Percentiles rank a stretch among this genome's conserved stretches.
Conservation (phyloP, 1,284 basidiomycete species). For the Porodaedalea pini region DNA sequence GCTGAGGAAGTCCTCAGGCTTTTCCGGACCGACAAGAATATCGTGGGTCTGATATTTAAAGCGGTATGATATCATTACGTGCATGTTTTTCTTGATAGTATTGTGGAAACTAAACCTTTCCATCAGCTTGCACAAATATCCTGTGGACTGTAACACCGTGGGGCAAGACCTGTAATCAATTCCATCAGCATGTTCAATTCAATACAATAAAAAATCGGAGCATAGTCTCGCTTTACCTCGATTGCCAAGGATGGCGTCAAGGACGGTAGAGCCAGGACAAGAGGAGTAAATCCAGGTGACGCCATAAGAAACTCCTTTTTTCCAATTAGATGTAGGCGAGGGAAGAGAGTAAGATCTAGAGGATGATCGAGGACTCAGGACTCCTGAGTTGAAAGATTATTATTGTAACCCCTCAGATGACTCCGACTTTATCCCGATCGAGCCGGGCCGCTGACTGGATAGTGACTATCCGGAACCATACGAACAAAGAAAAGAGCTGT, state of each 20-base stretch:
- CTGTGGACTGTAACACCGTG: slow-evolving; percentile 64
- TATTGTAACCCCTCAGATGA: not conserved
- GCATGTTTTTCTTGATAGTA: not conserved
- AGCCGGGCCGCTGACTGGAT: too few species aligned
- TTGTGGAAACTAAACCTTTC: slow-evolving; percentile 42
- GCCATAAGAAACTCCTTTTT: not conserved
- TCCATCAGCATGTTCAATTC: not conserved
- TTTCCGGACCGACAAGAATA: slow-evolving; percentile 68
- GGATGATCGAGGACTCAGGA: not conserved
- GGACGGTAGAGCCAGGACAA: slow-evolving; percentile 21
- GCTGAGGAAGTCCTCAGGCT: slow-evolving; percentile 50
- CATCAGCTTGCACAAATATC: slow-evolving; percentile 59
- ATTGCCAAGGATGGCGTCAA: slow-evolving; percentile 24
- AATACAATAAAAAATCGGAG: not conserved
- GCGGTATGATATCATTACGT: slow-evolving; percentile 7
- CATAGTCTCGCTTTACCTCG: slow-evolving; percentile 19
- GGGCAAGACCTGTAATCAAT: slow-evolving; percentile 51
- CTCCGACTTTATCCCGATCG: not conserved
- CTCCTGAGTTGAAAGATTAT: not conserved
- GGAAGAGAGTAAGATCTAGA: not conserved
- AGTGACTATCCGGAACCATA: too few species aligned
- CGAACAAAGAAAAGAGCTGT: too few species aligned
- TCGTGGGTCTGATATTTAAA: slow-evolving; percentile 60
- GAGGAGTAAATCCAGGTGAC: slow-evolving; percentile 19
- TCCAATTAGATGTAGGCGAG: not conserved